These are phyloP conservation scores for Boletus rubroflammeus DNA, from an alignment of 768 basidiomycete species.

Conservation along the genomic window DNA sequence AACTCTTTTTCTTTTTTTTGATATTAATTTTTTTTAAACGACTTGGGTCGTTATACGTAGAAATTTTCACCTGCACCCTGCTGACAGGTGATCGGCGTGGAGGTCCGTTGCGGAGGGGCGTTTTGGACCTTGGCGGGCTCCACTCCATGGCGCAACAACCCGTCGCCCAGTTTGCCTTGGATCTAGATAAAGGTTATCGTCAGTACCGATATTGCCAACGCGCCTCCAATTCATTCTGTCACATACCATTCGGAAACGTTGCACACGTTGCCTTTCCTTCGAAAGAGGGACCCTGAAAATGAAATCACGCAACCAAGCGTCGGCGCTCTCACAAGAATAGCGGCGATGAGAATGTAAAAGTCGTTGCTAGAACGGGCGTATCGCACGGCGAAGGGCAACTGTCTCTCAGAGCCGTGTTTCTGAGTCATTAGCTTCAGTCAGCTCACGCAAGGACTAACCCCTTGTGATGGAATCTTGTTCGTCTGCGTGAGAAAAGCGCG, in stretches of 20 bases:
- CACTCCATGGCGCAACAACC: background rate
- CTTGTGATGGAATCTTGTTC: conserved; percentile 6
- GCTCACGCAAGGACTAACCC: conserved; percentile 4
- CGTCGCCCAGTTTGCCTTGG: conserved; percentile 5
- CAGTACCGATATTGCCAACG: background rate
- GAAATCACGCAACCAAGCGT: background rate
- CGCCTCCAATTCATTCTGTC: conserved; percentile 3
- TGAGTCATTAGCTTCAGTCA: background rate
- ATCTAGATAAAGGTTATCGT: conserved; percentile 11
- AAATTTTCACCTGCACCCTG: background rate
- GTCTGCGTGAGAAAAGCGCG: conserved; percentile 1
- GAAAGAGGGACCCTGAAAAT: conserved; percentile 2
- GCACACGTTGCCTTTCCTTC: background rate
- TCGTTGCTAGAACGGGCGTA: background rate
- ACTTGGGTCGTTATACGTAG: background rate
- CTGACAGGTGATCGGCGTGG: background rate
- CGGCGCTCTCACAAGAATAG: background rate
- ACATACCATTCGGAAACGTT: conserved; percentile 10
- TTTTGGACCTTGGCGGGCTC: background rate
- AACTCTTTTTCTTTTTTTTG: background rate
- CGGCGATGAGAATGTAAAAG: background rate
- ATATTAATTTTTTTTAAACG: background rate
- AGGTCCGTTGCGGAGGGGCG: background rate
- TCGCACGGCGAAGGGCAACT: background rate
- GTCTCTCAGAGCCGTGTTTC: background rate